phyloP scores from a whole-genome alignment of 2,329 filamentous ascomycete species.

The Xylaria sp. region DNA sequence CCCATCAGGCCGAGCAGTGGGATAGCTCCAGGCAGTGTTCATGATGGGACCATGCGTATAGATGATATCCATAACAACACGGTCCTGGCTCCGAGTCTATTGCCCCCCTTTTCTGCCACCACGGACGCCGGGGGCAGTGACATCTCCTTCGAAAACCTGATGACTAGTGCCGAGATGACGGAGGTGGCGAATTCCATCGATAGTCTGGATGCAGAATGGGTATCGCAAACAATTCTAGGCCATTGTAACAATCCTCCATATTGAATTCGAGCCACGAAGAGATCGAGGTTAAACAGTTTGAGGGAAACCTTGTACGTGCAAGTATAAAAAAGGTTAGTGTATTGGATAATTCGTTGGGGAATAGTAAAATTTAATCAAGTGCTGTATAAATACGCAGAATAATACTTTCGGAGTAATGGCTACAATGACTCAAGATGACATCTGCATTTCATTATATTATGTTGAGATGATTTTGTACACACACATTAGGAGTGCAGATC shows the following conservation, averaged over 20 bases:
- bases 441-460: no score
- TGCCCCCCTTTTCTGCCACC: background rate
- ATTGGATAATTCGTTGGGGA: no score
- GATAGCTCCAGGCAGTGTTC: background rate
- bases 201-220: conserved; percentile 1
- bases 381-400: no score
- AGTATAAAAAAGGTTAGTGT: no score
- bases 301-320: no score
- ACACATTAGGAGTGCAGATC: no score
- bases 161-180: conserved; percentile 1
- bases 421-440: no score
- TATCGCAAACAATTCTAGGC: background rate
- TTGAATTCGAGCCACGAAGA: background rate
- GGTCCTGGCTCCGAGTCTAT: background rate
- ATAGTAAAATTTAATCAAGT: no score
- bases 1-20: background rate
- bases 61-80: background rate
- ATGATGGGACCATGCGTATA: background rate
- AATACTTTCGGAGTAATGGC: no score
- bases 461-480: no score
- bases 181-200: conserved; percentile 7
- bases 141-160: conserved; percentile 1
- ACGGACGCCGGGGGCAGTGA: background rate
- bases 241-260: background rate
- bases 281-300: no score